phyloP scores from a whole-genome alignment of 352 stramenopile species.

The Globisporangium emineosum region DNA sequence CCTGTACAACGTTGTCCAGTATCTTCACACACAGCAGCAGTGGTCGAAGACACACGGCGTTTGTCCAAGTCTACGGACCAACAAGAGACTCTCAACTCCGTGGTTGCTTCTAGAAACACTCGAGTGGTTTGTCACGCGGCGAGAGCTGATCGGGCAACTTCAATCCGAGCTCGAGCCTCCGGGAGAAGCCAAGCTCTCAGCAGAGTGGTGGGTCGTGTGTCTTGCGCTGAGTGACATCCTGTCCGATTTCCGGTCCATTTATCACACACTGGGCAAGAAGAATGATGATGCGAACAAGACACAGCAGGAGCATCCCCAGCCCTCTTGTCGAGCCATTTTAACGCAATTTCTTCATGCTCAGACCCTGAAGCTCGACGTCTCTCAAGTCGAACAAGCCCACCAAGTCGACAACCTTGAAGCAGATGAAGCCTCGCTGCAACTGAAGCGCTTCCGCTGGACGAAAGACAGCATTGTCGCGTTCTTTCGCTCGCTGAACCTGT shows the following conservation, averaged over 20 bases:
- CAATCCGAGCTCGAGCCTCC: neutral
- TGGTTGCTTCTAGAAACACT: conserved; percentile 3
- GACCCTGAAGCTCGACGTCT: neutral
- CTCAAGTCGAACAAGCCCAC: neutral
- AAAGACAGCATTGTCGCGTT: conserved; percentile 20
- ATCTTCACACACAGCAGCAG: neutral
- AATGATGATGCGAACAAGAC: neutral
- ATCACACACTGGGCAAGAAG: neutral
- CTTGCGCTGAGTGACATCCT: conserved; percentile 15
- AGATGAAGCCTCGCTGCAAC: neutral
- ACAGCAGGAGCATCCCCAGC: neutral
- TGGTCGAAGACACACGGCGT: neutral
- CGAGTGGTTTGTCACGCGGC: conserved; percentile 17
- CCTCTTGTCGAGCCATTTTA: neutral
- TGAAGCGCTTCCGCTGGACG: conserved; percentile 20
- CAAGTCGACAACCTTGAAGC: neutral
- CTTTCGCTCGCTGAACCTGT: conserved; percentile 31
- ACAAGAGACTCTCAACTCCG: neutral
- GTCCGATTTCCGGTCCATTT: conserved; percentile 2
- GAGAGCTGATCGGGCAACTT: conserved; percentile 13
- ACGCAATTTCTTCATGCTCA: conserved; percentile 1
- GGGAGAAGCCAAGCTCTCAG: neutral
- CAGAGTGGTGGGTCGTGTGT: conserved; percentile 17
- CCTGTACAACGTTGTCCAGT: neutral
- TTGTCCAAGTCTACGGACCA: neutral